Evolutionary conservation across 495 filamentous ascomycete species (phyloP), one percentile per base, ranked within the genome.

Genomic region (Xylaria telfairii): DNA sequence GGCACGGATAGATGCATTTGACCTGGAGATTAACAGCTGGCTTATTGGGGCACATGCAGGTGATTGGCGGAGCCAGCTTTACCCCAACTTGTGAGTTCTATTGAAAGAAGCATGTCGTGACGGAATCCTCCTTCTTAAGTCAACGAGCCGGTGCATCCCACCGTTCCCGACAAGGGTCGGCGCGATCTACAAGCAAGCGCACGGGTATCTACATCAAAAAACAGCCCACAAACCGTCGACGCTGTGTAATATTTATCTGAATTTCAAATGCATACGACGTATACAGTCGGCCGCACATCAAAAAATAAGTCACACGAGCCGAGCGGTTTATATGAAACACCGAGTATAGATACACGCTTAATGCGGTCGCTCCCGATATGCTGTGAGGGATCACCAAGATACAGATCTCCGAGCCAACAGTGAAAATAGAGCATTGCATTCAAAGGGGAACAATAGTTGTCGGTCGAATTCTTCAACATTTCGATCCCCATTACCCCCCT

Each of bases 1-100:
- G 37, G 26, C 60, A 63, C 37, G 60, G 39, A n/a, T 63, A 30
- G 19, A 61, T 63, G 21, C 60, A 46, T 63, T 17, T 46, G 24
- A 30, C 39, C 19, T 30, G 8, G 34, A 42, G n/a, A 63, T 30
- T 41, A 7, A 57, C 54, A 34, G 8, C 54, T 30, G 17, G 34
- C 28, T 4, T 24, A 53, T 28, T 34, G 1, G n/a, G n/a, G n/a
- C n/a, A n/a, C n/a, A n/a, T 1, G 30, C 1, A 32, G 4, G 13
- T 53, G 21, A 53, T 28, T 53, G 49, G 49, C 49, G 15, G 15
- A 37, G 28, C 26, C 26, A 19, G 13, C 10, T 37, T 37, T 57
- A 57, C 54, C n/a, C 30, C 13, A 13, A n/a, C 44, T 6, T 44
- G 6, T n/a, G 13, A n/a, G 13, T n/a, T n/a, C 17, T n/a, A 19